Evolutionary conservation across 176 grass and related monocot genomes (phyloP).

Genomic region (Oryza rufipogon): DNA sequence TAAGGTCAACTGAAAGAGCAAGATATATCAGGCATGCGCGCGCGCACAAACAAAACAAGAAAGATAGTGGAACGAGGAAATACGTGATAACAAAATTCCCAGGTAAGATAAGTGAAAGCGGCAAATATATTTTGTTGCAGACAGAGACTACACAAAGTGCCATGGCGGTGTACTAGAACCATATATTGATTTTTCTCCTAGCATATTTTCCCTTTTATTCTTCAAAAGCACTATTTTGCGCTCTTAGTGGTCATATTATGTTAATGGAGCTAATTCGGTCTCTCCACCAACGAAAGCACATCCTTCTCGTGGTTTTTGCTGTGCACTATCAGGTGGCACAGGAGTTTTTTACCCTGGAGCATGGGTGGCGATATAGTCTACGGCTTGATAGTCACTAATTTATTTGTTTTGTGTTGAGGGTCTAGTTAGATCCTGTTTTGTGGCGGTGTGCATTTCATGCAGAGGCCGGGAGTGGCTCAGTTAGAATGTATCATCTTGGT

Average conservation of each 20-base stretch:
- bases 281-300: not conserved
- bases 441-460: no score
- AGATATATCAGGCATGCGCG: no score
- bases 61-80: slow-evolving; percentile 31
- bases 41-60: not conserved
- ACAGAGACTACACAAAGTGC: not conserved
- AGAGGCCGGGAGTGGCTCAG: no score
- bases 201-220: not conserved
- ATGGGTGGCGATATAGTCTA: no score
- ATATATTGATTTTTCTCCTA: not conserved
- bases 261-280: slow-evolving; percentile 1
- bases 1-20: no score
- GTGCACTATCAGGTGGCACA: not conserved
- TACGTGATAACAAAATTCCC: slow-evolving; percentile 4
- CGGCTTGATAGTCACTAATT: no score
- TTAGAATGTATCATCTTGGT: no score
- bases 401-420: no score
- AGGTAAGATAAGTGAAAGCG: slow-evolving; percentile 17
- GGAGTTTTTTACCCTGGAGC: no score
- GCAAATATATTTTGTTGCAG: not conserved
- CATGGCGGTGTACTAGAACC: not conserved
- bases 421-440: no score
- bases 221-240: not conserved
- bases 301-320: not conserved
- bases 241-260: slow-evolving; percentile 17